phyloP scores from a whole-genome alignment of 805 yeast species.

The Ogataea paradorogensis region DNA sequence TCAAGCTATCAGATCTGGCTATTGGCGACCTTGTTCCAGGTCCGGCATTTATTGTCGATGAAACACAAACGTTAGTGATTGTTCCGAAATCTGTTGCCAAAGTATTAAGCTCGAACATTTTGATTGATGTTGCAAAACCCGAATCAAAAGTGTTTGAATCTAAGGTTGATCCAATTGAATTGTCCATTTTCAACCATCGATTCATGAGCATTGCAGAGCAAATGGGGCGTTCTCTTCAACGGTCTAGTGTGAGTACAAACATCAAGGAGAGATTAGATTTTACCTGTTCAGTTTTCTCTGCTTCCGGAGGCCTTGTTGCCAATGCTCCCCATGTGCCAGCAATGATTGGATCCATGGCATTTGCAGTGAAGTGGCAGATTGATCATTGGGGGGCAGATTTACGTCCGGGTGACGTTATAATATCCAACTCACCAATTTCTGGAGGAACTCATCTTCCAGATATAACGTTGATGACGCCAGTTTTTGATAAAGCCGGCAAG shows the following conservation, averaged over 20 bases:
- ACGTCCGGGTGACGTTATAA: slow-evolving; percentile 42
- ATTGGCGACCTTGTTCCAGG: slow-evolving; percentile 55
- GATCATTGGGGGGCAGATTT: slow-evolving; percentile 38
- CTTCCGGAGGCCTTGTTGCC: slow-evolving; percentile 34
- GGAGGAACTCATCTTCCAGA: slow-evolving; percentile 51
- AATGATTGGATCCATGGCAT: slow-evolving; percentile 45
- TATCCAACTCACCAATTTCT: slow-evolving; percentile 42
- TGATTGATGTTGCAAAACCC: slow-evolving; percentile 22
- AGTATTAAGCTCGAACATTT: slow-evolving; percentile 33
- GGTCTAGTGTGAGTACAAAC: slow-evolving; percentile 42
- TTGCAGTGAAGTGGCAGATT: slow-evolving; percentile 38
- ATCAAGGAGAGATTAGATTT: slow-evolving; percentile 48
- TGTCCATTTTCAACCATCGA: slow-evolving; percentile 44
- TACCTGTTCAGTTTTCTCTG: slow-evolving; percentile 46
- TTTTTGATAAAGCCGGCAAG: slow-evolving; percentile 41
- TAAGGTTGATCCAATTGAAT: slow-evolving; percentile 41
- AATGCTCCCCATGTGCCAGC: slow-evolving; percentile 42
- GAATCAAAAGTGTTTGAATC: slow-evolving; percentile 36
- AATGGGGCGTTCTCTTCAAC: slow-evolving; percentile 45
- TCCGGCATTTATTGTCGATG: slow-evolving; percentile 36
- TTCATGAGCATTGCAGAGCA: slow-evolving; percentile 51
- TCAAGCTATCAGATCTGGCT: slow-evolving; percentile 45
- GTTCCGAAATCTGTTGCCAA: slow-evolving; percentile 33
- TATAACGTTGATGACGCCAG: slow-evolving; percentile 58
- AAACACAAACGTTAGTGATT: slow-evolving; percentile 36